phyloP scores from a whole-genome alignment of 345 rosid species.

The Bruguiera sexangula region DNA sequence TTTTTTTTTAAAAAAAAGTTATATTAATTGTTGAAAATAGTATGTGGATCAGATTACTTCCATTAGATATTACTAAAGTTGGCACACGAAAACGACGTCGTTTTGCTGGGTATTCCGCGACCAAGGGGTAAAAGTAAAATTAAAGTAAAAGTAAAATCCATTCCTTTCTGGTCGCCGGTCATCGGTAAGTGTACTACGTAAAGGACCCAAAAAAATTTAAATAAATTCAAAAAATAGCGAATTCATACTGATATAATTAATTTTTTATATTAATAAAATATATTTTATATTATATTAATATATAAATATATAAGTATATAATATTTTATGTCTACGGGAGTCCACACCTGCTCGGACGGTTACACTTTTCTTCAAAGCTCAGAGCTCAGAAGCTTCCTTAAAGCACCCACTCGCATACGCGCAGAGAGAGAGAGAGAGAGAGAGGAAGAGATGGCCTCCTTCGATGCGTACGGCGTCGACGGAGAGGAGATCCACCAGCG shows the following conservation, averaged over 20 bases:
- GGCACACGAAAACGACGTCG: constrained; percentile 3
- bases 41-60: no score
- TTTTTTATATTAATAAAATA: no score
- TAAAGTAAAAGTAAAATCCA: background rate
- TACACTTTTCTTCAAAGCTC: no score
- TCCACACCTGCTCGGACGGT: no score
- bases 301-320: no score
- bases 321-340: no score
- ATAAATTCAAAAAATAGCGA: background rate
- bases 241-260: no score
- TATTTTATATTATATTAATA: no score
- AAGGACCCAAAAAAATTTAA: background rate
- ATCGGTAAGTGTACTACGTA: constrained; percentile 10
- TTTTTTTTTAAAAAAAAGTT: background rate
- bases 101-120: background rate
- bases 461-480: constrained; percentile 45
- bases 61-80: no score
- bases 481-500: constrained; percentile 34
- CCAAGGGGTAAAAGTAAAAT: background rate
- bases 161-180: background rate
- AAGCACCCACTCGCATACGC: background rate
- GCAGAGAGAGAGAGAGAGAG: background rate
- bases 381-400: background rate
- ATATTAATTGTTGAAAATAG: background rate
- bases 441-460: constrained; percentile 40